phyloP scores from a whole-genome alignment of 2,329 filamentous ascomycete genomes.

The Amylocarpus encephaloides region DNA sequence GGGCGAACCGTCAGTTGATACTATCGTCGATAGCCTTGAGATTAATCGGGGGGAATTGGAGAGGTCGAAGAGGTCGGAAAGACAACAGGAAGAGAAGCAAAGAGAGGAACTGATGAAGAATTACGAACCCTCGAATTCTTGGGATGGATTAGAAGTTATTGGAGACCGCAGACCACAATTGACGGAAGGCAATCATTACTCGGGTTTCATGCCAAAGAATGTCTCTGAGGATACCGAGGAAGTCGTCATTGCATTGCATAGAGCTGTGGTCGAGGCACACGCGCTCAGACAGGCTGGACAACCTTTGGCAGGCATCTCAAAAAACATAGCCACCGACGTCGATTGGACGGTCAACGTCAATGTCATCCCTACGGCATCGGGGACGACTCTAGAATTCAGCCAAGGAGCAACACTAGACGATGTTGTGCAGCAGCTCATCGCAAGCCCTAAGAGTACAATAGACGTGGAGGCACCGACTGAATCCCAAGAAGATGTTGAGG shows the following conservation, averaged over 20 bases:
- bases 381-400: conserved; percentile 22
- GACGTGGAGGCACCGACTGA: conserved; percentile 22
- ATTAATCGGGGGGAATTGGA: background rate
- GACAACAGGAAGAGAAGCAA: background rate
- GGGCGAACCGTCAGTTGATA: conserved; percentile 1
- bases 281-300: conserved; percentile 40
- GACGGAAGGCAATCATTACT: conserved; percentile 37
- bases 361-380: conserved; percentile 20
- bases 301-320: conserved; percentile 19
- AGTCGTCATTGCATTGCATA: conserved; percentile 41
- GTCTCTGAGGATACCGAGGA: conserved; percentile 32
- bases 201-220: conserved; percentile 35
- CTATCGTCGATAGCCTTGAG: too few species aligned
- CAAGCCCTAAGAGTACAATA: conserved; percentile 13
- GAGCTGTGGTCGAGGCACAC: conserved; percentile 50
- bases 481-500: conserved; percentile 26
- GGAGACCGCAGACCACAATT: conserved; percentile 40
- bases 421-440: conserved; percentile 12
- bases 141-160: conserved; percentile 47
- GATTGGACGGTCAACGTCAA: conserved; percentile 24
- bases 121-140: conserved; percentile 23
- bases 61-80: background rate
- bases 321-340: conserved; percentile 8
- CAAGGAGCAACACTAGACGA: conserved; percentile 11
- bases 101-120: conserved; percentile 6